Base-by-base conservation (phyloP, 495 filamentous ascomycete species). In the Platismatia glauca region DNA sequence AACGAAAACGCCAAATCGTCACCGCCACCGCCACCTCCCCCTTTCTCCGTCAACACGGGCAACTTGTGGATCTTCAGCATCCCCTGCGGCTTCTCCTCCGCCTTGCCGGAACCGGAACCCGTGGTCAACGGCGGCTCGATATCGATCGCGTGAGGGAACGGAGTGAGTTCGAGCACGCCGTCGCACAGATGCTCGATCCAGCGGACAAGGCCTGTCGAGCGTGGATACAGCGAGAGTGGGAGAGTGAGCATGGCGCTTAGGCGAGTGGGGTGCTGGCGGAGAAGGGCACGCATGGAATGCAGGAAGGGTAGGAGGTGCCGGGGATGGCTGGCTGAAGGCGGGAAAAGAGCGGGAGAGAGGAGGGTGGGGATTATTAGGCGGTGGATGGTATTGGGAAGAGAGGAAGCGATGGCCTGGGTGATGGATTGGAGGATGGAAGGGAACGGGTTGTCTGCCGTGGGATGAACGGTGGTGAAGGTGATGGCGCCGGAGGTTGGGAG, bases 1-100 rank as follows among this genome's bases (percentile, higher is more conserved):
- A 97, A 74, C 52, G 82, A 91, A 73, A 98, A 98, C 20, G 90
- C 90, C 73, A 95, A 80, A 70, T 97, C 90, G 69, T 94, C 88
- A 13, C 89, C 86, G 58, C 86, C 79, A n/a, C 84, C 87, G 20
- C 82, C 87, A 16, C 89, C 87, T 8, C 90, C 90, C 11, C 94
- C 93, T 65, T 87, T 91, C 73, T 96, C 94, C 48, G 91, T 89
- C 59, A 89, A 82, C 5, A 96, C 81, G 3, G 95, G 93, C 38
- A 97, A 75, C 29, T 83, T 83, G 74, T 95, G 89, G 4, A 92
- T 81, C 62, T 84, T 89, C 24, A 97, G 71, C 75, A 97, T 81
- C 0, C 94, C 94, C 67, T 97, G 93, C 5, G 89, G 86, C 41
- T 85, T 83, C 58, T 96, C 90, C 57, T 91, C 88, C 11, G 77